phyloP scores from a whole-genome alignment of 306 rosid species.

The Gynostemma pentaphyllum region DNA sequence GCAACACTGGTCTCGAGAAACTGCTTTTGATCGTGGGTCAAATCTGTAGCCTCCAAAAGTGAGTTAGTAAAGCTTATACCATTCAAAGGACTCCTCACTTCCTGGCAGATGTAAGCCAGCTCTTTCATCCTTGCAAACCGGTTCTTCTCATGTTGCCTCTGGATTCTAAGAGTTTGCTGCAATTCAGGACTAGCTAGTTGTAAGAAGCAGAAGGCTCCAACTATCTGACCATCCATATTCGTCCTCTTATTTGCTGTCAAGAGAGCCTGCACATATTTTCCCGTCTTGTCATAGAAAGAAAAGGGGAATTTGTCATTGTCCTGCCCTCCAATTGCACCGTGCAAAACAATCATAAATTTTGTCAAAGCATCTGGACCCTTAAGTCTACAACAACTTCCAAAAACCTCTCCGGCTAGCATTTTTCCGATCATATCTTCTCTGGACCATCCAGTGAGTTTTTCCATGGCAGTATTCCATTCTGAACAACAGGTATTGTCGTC shows the following conservation, averaged over 20 bases:
- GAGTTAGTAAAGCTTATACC: conserved; percentile 90
- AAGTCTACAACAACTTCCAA: conserved; percentile 77
- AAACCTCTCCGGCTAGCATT: conserved; percentile 90
- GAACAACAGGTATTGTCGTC: conserved; percentile 94
- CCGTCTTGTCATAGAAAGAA: conserved; percentile 62
- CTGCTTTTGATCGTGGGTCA: conserved; percentile 86
- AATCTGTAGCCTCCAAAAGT: conserved; percentile 80
- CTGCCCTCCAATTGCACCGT: conserved; percentile 74
- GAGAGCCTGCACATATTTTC: conserved; percentile 69
- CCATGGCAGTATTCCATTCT: conserved; percentile 98
- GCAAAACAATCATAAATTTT: conserved; percentile 93
- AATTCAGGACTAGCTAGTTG: conserved; percentile 81
- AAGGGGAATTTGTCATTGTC: conserved; percentile 74
- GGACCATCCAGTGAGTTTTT: conserved; percentile 87
- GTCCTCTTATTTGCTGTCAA: conserved; percentile 89
- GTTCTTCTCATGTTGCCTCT: conserved; percentile 73
- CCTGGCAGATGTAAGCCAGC: conserved; percentile 89
- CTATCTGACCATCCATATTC: conserved; percentile 59
- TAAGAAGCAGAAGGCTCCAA: conserved; percentile 95
- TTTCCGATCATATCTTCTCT: conserved; percentile 64
- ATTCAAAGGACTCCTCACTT: conserved; percentile 75
- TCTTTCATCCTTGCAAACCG: conserved; percentile 80
- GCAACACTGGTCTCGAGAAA: conserved; percentile 84
- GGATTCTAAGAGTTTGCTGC: conserved; percentile 68
- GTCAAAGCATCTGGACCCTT: conserved; percentile 84